Evolutionary conservation across 306 rosid species (phyloP).

Genomic region (Begonia fuchsioides): DNA sequence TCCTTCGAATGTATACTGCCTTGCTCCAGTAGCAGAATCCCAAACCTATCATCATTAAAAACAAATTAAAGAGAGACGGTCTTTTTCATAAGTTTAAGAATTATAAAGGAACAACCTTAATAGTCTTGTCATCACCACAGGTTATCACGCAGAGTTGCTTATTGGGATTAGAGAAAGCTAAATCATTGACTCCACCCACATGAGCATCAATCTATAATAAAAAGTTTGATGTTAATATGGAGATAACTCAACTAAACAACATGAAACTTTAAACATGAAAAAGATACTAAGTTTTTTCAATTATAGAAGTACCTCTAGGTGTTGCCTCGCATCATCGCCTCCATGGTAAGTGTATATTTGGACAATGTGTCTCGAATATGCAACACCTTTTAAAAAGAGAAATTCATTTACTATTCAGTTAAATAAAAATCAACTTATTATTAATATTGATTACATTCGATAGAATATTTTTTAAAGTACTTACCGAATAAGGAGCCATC

Average conservation of each 20-base stretch:
- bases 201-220: constrained; percentile 79
- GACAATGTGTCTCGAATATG: constrained; percentile 87
- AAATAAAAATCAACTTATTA: too few relatives aligned
- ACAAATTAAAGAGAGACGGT: constrained; percentile 5
- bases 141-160: constrained; percentile 92
- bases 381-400: constrained; percentile 44
- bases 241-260: too few relatives aligned
- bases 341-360: constrained; percentile 79
- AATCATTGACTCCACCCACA: constrained; percentile 92
- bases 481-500: constrained; percentile 85
- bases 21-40: constrained; percentile 75
- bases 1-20: constrained; percentile 70
- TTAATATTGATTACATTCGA: not conserved
- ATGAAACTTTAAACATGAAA: not conserved
- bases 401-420: not conserved
- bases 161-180: constrained; percentile 91
- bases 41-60: constrained; percentile 46
- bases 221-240: constrained; percentile 5
- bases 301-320: constrained; percentile 44
- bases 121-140: constrained; percentile 92
- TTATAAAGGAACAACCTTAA: constrained; percentile 38
- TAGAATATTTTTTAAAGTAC: constrained; percentile 11
- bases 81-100: too few relatives aligned
- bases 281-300: not conserved
- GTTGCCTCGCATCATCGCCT: constrained; percentile 60